Evolutionary conservation across 2,329 filamentous ascomycete species (phyloP), one percentile per base, ranked within the genome.

Genomic region (Phialocephala sp.): DNA sequence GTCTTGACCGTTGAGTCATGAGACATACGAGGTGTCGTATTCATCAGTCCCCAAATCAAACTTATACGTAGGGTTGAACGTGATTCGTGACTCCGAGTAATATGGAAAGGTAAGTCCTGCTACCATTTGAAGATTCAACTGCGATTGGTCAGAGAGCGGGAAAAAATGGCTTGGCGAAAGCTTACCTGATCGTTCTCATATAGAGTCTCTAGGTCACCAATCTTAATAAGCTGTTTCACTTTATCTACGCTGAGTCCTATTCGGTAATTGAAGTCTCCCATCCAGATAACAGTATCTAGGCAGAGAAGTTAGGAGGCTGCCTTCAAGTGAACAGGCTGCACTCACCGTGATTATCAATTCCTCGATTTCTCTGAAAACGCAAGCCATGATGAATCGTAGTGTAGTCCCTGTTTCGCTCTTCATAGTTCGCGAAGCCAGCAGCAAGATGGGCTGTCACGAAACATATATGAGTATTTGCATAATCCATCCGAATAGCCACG

Each of bases 261-360:
- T 20, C 95, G 90, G 78, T 99, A 99, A 76, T 99, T 99, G 82
- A 99, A 99, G 77, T 99, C 95, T 5, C 95, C 95, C 50, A 97
- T 85, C 94, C 95, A 99, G 61, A 97, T 90, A 41, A 98, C 90
- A 24, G 91, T 85, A 71, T 89, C 87, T 74, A 85, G 54, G 32
- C 41, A 47, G 68, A 47, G 68, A 43, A 67, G 69, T 76, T 69
- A 78, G 72, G 37, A 43, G 39, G 15, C 45, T 11, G 45, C 18
- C 9, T 15, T 41, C 8, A 27, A 8, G 8, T 18, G 37, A 45
- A 9, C 27, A 12, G 4, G 52, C 20, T 15, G 11, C 27, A 68
- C 77, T 68, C 78, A 87, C 89, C 93, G 76, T 99, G 95, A 76
- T 98, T 91, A 72, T 95, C 92, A 68, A 99, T 98, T 5, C 91